Base-by-base conservation (phyloP, 331 rosid genomes). In the Quercus lobata region DNA sequence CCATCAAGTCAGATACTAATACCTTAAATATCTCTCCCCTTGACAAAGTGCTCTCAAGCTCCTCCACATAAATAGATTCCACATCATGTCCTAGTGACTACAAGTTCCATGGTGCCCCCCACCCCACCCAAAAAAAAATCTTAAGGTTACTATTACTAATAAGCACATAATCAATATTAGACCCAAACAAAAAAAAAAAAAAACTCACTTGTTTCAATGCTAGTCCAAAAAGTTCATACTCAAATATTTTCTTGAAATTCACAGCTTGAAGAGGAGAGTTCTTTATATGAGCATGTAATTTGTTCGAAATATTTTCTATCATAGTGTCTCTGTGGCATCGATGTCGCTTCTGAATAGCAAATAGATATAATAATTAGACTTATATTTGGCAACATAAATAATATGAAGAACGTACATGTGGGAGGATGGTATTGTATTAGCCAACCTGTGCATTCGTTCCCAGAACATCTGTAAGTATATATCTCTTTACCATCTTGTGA, bases 401-500 rank as follows among this genome's bases (percentile, higher is more conserved):
- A 71, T 24, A 19, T 41, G 73, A 61, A 10, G 65, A 24, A 2
- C 14, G 12, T 12, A 58, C 19, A 24, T 4, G 21, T 3, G 37
- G 18, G 22, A n/a, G 19, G n/a, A 18, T 15, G 7, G 27, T n/a
- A 74, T 11, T 24, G 21, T 6, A 12, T 71, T 14, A 79, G 69
- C 37, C n/a, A 73, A 95, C 97, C 98, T 95, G 98, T 57, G 98
- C 97, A 76, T 79, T 86, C 19, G 89, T 75, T 53, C 98, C 97
- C 55, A 92, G 84, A 72, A 95, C 76, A 73, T 79, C 89, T 55
- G 94, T 3, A 54, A 92, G 90, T 69, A 94, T 87, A 77, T 87
- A 83, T 72, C 75, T 85, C 78, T 94, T 94, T 22, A 82, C 78
- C 80, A 63, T 78, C 88, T 91, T 94, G 85, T 95, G 98, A 84